Evolutionary conservation across 1,284 basidiomycete species (phyloP), one percentile per base, ranked within the genome.

Genomic region (Trametes sp.): DNA sequence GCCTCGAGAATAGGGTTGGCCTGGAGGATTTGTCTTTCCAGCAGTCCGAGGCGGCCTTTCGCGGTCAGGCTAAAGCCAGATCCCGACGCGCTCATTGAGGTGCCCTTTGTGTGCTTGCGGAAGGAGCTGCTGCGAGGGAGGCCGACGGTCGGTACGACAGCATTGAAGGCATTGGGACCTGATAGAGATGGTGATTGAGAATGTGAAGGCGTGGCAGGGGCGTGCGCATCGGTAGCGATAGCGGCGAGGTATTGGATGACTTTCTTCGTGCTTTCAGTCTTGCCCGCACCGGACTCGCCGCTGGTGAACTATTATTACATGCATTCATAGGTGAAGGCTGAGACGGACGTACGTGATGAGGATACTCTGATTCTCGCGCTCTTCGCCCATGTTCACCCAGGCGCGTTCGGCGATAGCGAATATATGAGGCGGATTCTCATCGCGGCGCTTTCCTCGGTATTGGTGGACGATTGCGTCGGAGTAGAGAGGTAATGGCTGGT

Each of bases 251-350:
- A 99, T 76, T 99, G 98, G 62, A 99, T 99, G 72, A 99, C 97
- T 75, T 98, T 98, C 85, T 99, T 99, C 16, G 98, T 99, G 79
- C 97, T 99, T 76, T 99, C 98, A 1, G 98, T 99, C 84, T 99
- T 99, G 49, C 98, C 98, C 1, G 98, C 98, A 45, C 98, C 98
- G 3, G 98, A 99, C 82, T 99, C 98, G 59, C 98, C 98, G 4
- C 95, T 97, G 71, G 9, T 33, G 6, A 19, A 28, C 1, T 16
- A 24, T 2, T 8, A 24, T 60, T 42, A 35, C 21, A 16, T 14
- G 28, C 5, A 26, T 16, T 28, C n/a, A 6, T 26, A 31, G 9
- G n/a, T 42, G n/a, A n/a, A n/a, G n/a, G n/a, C n/a, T n/a, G 45
- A 1, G 26, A 41, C 19, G n/a, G 29, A 85, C 93, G 44, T 77